Percentiles rank a stretch among this genome's conserved stretches.
Conservation (phyloP, 2,329 filamentous ascomycete species). For the Acrocalymma vagum region DNA sequence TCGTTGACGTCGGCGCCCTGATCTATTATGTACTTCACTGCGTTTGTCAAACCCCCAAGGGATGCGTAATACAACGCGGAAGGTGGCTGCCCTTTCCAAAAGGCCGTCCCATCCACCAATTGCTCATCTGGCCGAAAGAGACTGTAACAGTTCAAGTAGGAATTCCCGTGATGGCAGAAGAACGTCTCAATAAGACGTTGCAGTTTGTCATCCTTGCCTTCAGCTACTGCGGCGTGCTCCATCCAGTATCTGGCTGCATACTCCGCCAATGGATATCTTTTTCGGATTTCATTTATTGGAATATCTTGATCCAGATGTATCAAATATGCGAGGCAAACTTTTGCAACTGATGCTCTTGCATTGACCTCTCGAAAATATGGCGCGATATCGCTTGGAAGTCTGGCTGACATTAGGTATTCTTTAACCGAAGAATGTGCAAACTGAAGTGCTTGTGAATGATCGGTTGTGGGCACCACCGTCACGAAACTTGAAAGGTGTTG, state of each 20-base stretch:
- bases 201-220: slow-evolving; percentile 11
- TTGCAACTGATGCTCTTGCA: too few species aligned
- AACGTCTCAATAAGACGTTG: too few species aligned
- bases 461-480: slow-evolving; percentile 19
- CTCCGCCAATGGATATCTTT: too few species aligned
- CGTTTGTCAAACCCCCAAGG: slow-evolving; percentile 17
- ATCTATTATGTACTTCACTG: slow-evolving; percentile 11
- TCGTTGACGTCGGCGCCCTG: slow-evolving; percentile 12
- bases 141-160: slow-evolving; percentile 5
- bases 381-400: slow-evolving; percentile 2
- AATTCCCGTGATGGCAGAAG: slow-evolving; percentile 1
- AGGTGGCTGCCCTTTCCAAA: slow-evolving; percentile 2
- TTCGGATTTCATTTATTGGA: slow-evolving; percentile 2
- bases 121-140: too few species aligned
- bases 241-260: too few species aligned
- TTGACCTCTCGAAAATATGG: too few species aligned
- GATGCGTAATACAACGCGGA: slow-evolving; percentile 16
- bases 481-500: slow-evolving; percentile 34
- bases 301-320: too few species aligned
- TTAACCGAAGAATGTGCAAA: slow-evolving; percentile 38
- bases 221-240: slow-evolving; percentile 15
- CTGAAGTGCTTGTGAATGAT: background rate
- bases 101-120: background rate
- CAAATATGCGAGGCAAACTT: too few species aligned
- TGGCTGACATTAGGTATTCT: slow-evolving; percentile 32